Evolutionary conservation across 139 green algal genomes (phyloP), one percentile per base, ranked within the genome.

Genomic region (Micractinium conductrix): DNA sequence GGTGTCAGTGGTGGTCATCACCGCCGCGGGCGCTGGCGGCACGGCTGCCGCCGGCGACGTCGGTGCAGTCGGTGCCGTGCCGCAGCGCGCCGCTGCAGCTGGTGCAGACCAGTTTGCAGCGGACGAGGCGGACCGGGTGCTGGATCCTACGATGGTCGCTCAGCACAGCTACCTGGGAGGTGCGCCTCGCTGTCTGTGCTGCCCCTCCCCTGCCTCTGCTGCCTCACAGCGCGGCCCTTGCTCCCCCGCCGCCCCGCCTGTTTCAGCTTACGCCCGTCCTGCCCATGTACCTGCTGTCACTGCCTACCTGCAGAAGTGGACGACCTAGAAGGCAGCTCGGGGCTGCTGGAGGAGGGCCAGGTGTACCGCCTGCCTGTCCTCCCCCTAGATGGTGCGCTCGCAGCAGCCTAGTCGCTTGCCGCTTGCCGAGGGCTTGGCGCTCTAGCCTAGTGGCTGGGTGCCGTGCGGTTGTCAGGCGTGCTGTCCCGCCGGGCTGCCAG

Each of bases 281-380:
- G 53, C 53, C 53, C 53, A 24, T 62, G 24, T 22, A 9, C 65
- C 65, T 17, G 16, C n/a, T 37, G 12, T 72, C 38, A 17, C 22
- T 45, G 38, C 68, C 33, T 0, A 12, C 38, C 38, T 38, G 37
- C 50, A 81, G 74, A 81, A 50, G 37, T 71, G 4, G 76, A 82
- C 30, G 76, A 82, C 30, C 40, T 82, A 19, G 76, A 72, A 58
- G 76, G 76, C 26, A 72, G 55, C 58, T 14, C 37, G 22, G 58
- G 38, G 0, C 62, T 82, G 76, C 58, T 82, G 55, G 76, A 72
- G 58, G 76, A 82, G 62, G 76, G 76, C 12, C 26, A 37, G 26
- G 76, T 82, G 33, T 82, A 82, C 76, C 62, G 42, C 28, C 38
- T 82, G 55, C 76, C 76, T 8, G 76, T 82, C 0, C 58, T 82